These are phyloP conservation scores for Pachyrhizus erosus DNA, from an alignment of 306 rosid species.

Conservation along the genomic window DNA sequence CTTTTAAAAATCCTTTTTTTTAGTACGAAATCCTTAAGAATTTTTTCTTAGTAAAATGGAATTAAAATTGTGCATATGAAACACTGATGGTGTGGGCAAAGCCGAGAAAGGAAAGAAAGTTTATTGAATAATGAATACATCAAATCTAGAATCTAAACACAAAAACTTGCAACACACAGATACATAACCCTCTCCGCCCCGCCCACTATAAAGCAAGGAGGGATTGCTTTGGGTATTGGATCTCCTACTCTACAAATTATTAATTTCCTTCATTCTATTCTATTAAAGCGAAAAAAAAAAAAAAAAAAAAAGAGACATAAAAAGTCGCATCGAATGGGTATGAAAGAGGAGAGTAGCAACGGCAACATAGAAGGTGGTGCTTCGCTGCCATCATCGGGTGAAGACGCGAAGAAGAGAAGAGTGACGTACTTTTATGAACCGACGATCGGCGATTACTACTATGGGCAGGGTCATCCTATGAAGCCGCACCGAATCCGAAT, in stretches of 20 bases:
- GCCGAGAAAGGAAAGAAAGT: neutral
- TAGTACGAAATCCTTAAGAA: too few relatives aligned
- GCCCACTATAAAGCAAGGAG: neutral
- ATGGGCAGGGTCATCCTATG: slow-evolving; percentile 90
- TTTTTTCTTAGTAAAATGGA: too few relatives aligned
- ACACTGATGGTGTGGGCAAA: too few relatives aligned
- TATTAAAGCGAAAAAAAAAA: too few relatives aligned
- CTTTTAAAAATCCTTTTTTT: too few relatives aligned
- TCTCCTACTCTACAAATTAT: slow-evolving; percentile 4
- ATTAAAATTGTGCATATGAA: too few relatives aligned
- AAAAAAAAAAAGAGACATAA: too few relatives aligned
- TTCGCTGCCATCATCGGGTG: slow-evolving; percentile 65
- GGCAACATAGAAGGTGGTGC: slow-evolving; percentile 47
- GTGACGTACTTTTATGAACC: slow-evolving; percentile 87
- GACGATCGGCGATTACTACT: slow-evolving; percentile 77
- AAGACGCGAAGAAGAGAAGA: slow-evolving; percentile 66
- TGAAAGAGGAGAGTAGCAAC: slow-evolving; percentile 41
- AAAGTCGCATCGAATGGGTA: neutral
- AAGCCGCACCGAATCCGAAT: slow-evolving; percentile 84
- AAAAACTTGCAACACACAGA: too few relatives aligned
- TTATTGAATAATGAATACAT: neutral
- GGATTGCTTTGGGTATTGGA: slow-evolving; percentile 24
- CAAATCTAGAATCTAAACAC: too few relatives aligned
- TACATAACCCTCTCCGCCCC: neutral
- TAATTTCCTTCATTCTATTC: too few relatives aligned